Evolutionary conservation across 129 eudicot species (phyloP).

Genomic region (Dittrichia graveolens): DNA sequence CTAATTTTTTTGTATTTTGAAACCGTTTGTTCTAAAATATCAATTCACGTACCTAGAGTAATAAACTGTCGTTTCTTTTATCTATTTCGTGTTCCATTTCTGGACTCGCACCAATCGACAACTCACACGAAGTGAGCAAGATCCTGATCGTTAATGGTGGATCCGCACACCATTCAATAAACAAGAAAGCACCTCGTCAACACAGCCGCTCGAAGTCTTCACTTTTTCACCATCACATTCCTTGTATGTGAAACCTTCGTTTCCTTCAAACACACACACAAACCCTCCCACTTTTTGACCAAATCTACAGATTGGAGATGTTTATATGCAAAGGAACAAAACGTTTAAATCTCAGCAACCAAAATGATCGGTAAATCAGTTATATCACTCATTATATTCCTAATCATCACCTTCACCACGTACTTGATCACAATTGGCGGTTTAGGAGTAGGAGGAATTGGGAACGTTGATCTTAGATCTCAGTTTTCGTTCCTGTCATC

Average conservation of each 20-base stretch:
- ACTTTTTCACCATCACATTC: slow-evolving; percentile 20
- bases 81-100: neutral
- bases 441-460: slow-evolving; percentile 41
- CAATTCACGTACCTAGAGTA: too few species aligned
- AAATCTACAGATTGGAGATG: slow-evolving; percentile 25
- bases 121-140: slow-evolving; percentile 19
- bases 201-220: slow-evolving; percentile 24
- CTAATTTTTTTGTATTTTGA: too few species aligned
- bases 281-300: slow-evolving; percentile 17
- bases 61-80: neutral
- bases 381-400: slow-evolving; percentile 27
- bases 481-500: slow-evolving; percentile 39
- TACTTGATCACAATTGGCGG: slow-evolving; percentile 39
- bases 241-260: slow-evolving; percentile 23
- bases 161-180: slow-evolving; percentile 27
- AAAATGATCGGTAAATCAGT: slow-evolving; percentile 42
- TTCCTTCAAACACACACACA: slow-evolving; percentile 36
- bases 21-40: too few species aligned
- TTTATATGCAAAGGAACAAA: slow-evolving; percentile 23
- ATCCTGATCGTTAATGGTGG: slow-evolving; percentile 31
- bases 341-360: slow-evolving; percentile 8
- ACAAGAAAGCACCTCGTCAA: slow-evolving; percentile 28
- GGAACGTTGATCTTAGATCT: slow-evolving; percentile 58
- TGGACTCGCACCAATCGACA: slow-evolving; percentile 14
- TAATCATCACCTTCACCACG: slow-evolving; percentile 37